Base-by-base conservation (phyloP, 2,329 filamentous ascomycete species). In the Didymella keratinophila region DNA sequence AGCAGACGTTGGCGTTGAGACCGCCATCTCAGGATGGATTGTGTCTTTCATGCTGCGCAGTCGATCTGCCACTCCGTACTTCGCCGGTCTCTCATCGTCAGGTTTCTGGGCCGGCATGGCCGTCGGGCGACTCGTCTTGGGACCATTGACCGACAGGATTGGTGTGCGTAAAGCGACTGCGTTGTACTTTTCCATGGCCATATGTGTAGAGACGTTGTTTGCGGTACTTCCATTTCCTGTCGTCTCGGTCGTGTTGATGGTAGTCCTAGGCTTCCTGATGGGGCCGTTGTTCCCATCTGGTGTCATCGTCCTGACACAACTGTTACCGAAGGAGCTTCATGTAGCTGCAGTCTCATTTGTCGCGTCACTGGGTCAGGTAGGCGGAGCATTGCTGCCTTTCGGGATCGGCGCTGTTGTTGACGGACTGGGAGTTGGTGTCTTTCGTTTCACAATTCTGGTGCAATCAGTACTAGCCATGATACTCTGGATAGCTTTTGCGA, bases 51-150 rank as follows among this genome's bases (percentile, higher is more conserved):
- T 82, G 78, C 67, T 70, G 4, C 75, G 79, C 2, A 70, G 73
- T 14, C 79, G 79, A 4, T 68, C 77, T 39, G 69, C 75, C 0
- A 71, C 77, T 4, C 66, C 73, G 0, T 76, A 77, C 12, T 60
- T 78, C 0, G 75, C 80, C 5, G 77, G 76, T 9, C 65, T 81
- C 0, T 76, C 78, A 10, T 80, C 78, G 0, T 80, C 80, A 1
- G 75, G 75, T 0, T 82, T 80, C 64, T 82, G 80, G 76, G 67
- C 74, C 18, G 80, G 80, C 16, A 81, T 81, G 77, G 77, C 78
- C 0, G 53, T 74, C 6, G 80, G 80, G 0, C 66, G 80, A 21
- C 59, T 75, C 14, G 50, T 59, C 0, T 42, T 75, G 10, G 72
- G 72, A 3, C 62, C 66, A 3, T 44, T 69, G 6, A 75, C 72